A percentile compares a stretch with the other conserved stretches of the same genome.
phyloP scores from a whole-genome alignment of 495 filamentous ascomycete genomes.

The Penicillium antarcticum region DNA sequence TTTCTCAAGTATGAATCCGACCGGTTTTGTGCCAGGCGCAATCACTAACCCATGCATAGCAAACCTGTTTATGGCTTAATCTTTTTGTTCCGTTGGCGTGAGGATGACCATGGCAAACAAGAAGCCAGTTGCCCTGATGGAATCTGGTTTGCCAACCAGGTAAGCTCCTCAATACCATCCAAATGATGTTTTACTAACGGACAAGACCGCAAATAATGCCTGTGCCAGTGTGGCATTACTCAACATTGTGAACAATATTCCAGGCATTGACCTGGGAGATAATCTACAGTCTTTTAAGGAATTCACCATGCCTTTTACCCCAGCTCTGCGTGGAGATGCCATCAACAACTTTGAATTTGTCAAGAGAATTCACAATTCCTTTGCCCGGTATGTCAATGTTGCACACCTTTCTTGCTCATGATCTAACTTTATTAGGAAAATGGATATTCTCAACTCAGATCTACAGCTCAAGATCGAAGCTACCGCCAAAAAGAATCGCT shows the following conservation, averaged over 20 bases:
- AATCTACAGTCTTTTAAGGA: conserved; percentile 67
- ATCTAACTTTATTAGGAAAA: conserved; percentile 45
- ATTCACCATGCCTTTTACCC: conserved; percentile 62
- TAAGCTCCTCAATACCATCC: conserved; percentile 24
- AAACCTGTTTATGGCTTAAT: conserved; percentile 78
- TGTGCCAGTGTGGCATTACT: conserved; percentile 87
- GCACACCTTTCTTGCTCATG: not conserved
- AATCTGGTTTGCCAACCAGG: conserved; percentile 95
- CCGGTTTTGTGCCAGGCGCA: not conserved
- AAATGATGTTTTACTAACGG: conserved; percentile 5
- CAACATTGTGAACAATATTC: conserved; percentile 87
- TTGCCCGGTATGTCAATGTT: conserved; percentile 58
- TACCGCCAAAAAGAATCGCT: conserved; percentile 39
- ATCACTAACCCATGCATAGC: conserved; percentile 29
- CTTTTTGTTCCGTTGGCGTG: conserved; percentile 73
- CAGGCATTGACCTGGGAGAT: conserved; percentile 59
- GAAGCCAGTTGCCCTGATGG: conserved; percentile 59
- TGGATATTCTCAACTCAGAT: conserved; percentile 78
- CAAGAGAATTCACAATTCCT: conserved; percentile 81
- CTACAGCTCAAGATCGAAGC: conserved; percentile 63
- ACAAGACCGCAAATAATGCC: conserved; percentile 70
- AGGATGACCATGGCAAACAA: conserved; percentile 55
- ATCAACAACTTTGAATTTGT: conserved; percentile 75
- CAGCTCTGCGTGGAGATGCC: conserved; percentile 70
- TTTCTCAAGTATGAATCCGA: conserved; percentile 53